Conservation (phyloP, 352 stramenopile genomes). For the Phytophthora brassicae region DNA sequence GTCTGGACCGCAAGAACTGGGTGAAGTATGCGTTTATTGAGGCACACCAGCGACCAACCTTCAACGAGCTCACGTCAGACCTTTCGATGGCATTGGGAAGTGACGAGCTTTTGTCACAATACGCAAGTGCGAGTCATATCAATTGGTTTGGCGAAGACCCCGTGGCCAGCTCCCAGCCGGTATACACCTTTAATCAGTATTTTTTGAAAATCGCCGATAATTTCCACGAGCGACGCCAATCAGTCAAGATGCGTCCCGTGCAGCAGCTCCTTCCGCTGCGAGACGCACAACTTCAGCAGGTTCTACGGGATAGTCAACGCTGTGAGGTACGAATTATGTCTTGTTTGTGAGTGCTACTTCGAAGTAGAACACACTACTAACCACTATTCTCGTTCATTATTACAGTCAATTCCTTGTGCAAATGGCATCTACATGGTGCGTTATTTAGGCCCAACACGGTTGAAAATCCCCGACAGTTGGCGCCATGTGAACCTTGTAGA, state of each 20-base stretch:
- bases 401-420: slow-evolving; percentile 76
- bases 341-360: too few relatives aligned
- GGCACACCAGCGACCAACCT: slow-evolving; percentile 63
- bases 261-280: slow-evolving; percentile 67
- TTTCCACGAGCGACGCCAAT: slow-evolving; percentile 63
- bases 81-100: slow-evolving; percentile 45
- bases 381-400: not conserved
- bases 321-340: slow-evolving; percentile 80
- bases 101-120: slow-evolving; percentile 46
- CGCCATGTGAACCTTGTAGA: slow-evolving; percentile 74
- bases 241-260: slow-evolving; percentile 49
- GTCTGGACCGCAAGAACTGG: slow-evolving; percentile 59
- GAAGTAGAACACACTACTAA: too few relatives aligned
- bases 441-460: slow-evolving; percentile 54
- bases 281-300: slow-evolving; percentile 65
- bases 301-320: slow-evolving; percentile 70
- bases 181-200: slow-evolving; percentile 67
- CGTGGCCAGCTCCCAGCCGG: slow-evolving; percentile 61
- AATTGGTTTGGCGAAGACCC: slow-evolving; percentile 67
- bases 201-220: slow-evolving; percentile 77
- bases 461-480: slow-evolving; percentile 70
- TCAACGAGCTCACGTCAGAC: slow-evolving; percentile 73
- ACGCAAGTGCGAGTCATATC: slow-evolving; percentile 38
- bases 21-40: slow-evolving; percentile 82
- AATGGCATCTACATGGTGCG: slow-evolving; percentile 82